Base-by-base conservation (phyloP, 2,329 filamentous ascomycete species). In the Fusarium sacchari region DNA sequence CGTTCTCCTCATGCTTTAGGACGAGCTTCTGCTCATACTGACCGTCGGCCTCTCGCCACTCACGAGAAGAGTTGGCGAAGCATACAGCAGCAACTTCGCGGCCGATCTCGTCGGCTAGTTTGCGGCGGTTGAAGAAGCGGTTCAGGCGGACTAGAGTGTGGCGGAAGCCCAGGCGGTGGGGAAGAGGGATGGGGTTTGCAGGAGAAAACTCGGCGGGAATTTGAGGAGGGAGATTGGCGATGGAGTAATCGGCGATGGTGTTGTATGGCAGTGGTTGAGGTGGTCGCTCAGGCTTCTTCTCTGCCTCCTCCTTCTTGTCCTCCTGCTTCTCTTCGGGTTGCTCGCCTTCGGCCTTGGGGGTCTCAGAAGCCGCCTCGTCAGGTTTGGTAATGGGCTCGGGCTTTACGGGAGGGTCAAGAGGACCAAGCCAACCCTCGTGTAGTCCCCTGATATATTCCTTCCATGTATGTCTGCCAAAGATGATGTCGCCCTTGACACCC, bases 341-440 rank as follows among this genome's bases (percentile, higher is more conserved):
- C 24, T 85, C 83, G 32, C 61, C 64, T 26, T 72, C 74, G 4
- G 58, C 40, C 36, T 66, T 75, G 24, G 76, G 71, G 14, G 59
- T 79, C 71, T 67, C 76, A 65, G 69, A 79, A 22, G 71, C 56
- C 43, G 62, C 34, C n/a, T 79, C 76, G 9, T 78, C 71, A 11
- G 76, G 72, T 46, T 74, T 77, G 17, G 55, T 28, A 64, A 77
- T 57, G 70, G 61, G 40, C 56, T 79, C 73, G 39, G 79, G 64
- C 60, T 84, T 80, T 34, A 80, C 78, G 4, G 93, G 92, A 63
- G 90, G 83, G 67, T 92, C 89, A 47, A 97, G 84, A 13, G 96
- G 95, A 0, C 96, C 96, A 30, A 99, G 85, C 96, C 96, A 99
- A 63, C 96, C 96, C 83, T 99, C 96, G 81, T 99, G 96, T 74